A percentile compares a stretch with the other conserved stretches of the same genome.
phyloP scores from a whole-genome alignment of 2,329 filamentous ascomycete species.

The Diplodia intermedia region DNA sequence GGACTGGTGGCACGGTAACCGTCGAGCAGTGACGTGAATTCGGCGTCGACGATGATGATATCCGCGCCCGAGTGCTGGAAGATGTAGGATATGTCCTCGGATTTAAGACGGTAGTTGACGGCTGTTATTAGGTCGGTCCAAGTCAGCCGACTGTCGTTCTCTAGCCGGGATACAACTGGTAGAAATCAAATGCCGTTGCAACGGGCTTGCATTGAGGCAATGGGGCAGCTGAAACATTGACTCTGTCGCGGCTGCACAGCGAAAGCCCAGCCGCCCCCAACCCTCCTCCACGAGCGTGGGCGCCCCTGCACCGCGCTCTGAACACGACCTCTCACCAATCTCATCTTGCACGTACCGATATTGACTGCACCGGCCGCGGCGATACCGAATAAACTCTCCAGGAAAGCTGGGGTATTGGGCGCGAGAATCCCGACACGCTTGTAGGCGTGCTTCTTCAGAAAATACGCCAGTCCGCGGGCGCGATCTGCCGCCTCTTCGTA shows the following conservation, averaged over 20 bases:
- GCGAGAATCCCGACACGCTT: slow-evolving; percentile 83
- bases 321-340: background rate
- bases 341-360: slow-evolving; percentile 57
- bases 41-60: slow-evolving; percentile 82
- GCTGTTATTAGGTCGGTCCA: slow-evolving; percentile 44
- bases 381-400: slow-evolving; percentile 89
- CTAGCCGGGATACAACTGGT: background rate
- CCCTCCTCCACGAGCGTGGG: background rate
- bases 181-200: background rate
- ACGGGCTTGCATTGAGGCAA: background rate
- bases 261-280: background rate
- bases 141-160: background rate
- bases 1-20: slow-evolving; percentile 68
- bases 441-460: slow-evolving; percentile 74
- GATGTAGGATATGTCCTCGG: slow-evolving; percentile 88
- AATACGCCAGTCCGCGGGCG: slow-evolving; percentile 87
- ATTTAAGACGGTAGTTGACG: slow-evolving; percentile 77
- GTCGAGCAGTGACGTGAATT: slow-evolving; percentile 75
- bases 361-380: slow-evolving; percentile 80
- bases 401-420: slow-evolving; percentile 92
- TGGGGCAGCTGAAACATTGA: background rate
- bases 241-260: background rate
- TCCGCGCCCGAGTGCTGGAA: slow-evolving; percentile 88
- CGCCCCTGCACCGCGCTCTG: background rate
- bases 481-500: slow-evolving; percentile 87